phyloP scores from a whole-genome alignment of 352 stramenopile species.

The Saprolegnia diclina region DNA sequence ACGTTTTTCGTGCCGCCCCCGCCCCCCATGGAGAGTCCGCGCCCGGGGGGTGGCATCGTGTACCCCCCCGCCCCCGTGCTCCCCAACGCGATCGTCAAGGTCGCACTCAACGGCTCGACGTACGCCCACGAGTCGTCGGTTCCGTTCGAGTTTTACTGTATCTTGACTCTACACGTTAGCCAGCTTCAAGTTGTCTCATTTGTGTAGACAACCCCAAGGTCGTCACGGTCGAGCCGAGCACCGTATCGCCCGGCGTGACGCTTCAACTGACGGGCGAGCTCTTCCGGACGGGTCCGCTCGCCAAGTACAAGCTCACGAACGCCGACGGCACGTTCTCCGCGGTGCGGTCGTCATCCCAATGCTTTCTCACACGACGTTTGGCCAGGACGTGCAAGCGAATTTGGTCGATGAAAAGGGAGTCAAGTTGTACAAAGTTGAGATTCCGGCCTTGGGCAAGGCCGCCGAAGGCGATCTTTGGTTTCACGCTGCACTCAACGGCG shows the following conservation, averaged over 20 bases:
- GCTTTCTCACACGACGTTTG: not conserved
- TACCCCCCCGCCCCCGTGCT: not conserved
- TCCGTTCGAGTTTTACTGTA: conserved; percentile 24
- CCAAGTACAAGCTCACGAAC: conserved; percentile 6
- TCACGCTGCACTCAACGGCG: conserved; percentile 1
- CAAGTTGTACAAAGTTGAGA: conserved; percentile 1
- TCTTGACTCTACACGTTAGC: not conserved
- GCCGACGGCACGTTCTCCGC: not conserved
- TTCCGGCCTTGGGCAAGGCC: not conserved
- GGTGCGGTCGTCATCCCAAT: not conserved
- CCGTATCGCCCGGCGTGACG: not conserved
- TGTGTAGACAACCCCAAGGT: conserved; percentile 4
- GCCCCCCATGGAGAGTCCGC: not conserved
- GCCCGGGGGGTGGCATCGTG: not conserved
- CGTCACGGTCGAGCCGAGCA: not conserved
- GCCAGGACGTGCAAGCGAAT: not conserved
- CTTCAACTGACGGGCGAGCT: not conserved
- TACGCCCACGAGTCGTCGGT: not conserved
- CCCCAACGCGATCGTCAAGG: not conserved
- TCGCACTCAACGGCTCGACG: conserved; percentile 9
- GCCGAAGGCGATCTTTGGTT: conserved; percentile 5
- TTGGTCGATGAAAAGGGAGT: conserved; percentile 2
- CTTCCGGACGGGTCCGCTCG: not conserved
- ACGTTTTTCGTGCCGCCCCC: not conserved
- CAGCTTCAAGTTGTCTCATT: no score